Conservation (phyloP, 768 basidiomycete genomes). For the Nidularia pulvinata region DNA sequence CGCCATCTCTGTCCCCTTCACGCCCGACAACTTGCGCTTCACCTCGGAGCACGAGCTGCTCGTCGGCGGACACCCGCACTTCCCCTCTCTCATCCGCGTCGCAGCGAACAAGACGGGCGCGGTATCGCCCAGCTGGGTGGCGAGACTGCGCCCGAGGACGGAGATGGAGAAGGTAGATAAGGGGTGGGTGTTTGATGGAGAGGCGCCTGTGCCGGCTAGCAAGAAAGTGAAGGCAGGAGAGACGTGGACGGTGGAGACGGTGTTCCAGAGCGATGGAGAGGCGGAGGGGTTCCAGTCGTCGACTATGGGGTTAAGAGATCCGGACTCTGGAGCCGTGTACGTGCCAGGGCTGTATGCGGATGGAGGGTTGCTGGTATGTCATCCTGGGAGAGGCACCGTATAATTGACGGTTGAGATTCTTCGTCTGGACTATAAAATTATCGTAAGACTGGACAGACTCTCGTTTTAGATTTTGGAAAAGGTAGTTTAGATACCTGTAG, state of each 20-base stretch:
- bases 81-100: slow-evolving; percentile 45
- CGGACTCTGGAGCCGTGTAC: slow-evolving; percentile 45
- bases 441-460: not conserved
- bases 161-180: slow-evolving; percentile 6
- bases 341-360: slow-evolving; percentile 58
- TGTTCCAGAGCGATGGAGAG: slow-evolving; percentile 73
- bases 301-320: slow-evolving; percentile 51
- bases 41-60: slow-evolving; percentile 42
- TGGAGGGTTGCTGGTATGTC: slow-evolving; percentile 52
- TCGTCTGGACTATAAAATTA: too few species aligned
- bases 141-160: slow-evolving; percentile 33
- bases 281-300: slow-evolving; percentile 52
- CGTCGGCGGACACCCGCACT: slow-evolving; percentile 69
- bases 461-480: not conserved
- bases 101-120: slow-evolving; percentile 40
- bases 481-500: not conserved
- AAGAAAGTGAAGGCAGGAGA: slow-evolving; percentile 31
- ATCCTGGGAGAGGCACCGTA: slow-evolving; percentile 9
- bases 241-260: slow-evolving; percentile 47
- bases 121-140: slow-evolving; percentile 58
- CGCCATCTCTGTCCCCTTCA: slow-evolving; percentile 52
- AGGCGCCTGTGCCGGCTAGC: slow-evolving; percentile 48
- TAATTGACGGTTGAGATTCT: not conserved
- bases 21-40: slow-evolving; percentile 61
- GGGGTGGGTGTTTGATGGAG: slow-evolving; percentile 28